Base-by-base conservation (phyloP, 192 early-diverging fungal species). In the Mycoemilia scoparia region DNA sequence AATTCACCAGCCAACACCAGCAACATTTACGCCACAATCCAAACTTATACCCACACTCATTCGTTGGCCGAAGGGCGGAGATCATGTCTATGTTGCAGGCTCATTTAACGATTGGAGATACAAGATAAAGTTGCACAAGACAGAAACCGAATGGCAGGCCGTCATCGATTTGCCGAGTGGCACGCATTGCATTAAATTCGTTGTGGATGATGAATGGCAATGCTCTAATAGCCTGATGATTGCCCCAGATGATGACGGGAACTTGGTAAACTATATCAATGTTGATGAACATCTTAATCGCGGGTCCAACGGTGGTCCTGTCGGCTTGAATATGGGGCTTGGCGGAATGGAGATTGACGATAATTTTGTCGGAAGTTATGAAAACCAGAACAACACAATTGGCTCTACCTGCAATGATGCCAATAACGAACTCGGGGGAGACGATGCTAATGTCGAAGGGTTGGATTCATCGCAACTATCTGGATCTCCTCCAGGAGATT, bases 131-230 rank as follows among this genome's bases (percentile, higher is more conserved):
- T 45, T 97, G 41, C 50, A 49, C 26, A 50, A 56, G 29, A 42
- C 46, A 40, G 43, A 50, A 20, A 52, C 51, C 22, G 47, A 53
- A 44, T 52, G 48, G 35, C 48, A 48, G 10, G 54, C 54, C 3
- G 48, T 58, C 7, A 57, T 97, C 15, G 78, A 91, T 45, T 60
- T 97, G 38, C 81, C 84, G n/a, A 75, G 79, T 13, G 90, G 90
- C 26, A 91, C 84, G 3, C 90, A 97, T 56, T 78, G 79, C 45
- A 73, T 95, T 34, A 97, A 97, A 60, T 97, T 88, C 43, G 93
- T 97, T 52, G 90, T 97, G 4, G 90, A 97, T 49, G 87, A 89
- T 43, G 87, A 93, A 42, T 97, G 93, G 93, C 84, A 85, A 37
- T 95, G 90, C 38, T 84, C 80, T 1, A 82, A 83, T 32, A 78